Evolutionary conservation across 1,139 yeast species (phyloP), one percentile per base, ranked within the genome.

Genomic region (Magnusiomyces tetraspermus): DNA sequence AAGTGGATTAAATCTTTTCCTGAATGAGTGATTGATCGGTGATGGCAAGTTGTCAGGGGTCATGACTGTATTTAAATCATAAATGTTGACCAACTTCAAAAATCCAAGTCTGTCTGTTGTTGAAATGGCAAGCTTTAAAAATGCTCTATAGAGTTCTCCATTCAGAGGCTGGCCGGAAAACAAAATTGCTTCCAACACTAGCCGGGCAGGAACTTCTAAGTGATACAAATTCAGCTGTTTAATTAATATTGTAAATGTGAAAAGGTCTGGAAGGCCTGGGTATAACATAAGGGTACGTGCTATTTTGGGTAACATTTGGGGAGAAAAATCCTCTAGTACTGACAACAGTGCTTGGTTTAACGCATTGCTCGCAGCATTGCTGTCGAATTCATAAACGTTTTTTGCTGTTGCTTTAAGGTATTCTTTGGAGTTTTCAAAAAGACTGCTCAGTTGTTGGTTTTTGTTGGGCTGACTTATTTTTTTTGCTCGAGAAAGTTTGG

Each of bases 191-290:
- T 63, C 63, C 24, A 61, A 49, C 2, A 60, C 61, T 47, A 60
- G 55, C 45, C 59, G 61, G 1, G 66, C 64, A 6, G 65, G 65
- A 42, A 56, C 58, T 4, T 57, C 51, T 22, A 61, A 55, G n/a
- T 59, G 54, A 37, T 53, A 52, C 21, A 49, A 44, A 2, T 55
- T 53, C 30, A 63, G 57, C 46, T 57, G 60, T 15, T 60, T 49
- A 13, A 63, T 61, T 19, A 63, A 47, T 22, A 57, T 51, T 49
- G 59, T 60, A 46, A 63, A 63, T 2, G 61, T 56, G 19, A 55
- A 50, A 43, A 59, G 40, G 47, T 61, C 58, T 0, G 66, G 66
- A 36, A 59, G 49, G 2, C 60, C 61, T 17, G 56, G 56, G 10
- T 58, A 41, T 3, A 48, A 51, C 59, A 58, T 58, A 8, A 59